Evolutionary conservation across 1,284 basidiomycete species (phyloP), one percentile per base, ranked within the genome.

Genomic region (Psilocybe mexicana): DNA sequence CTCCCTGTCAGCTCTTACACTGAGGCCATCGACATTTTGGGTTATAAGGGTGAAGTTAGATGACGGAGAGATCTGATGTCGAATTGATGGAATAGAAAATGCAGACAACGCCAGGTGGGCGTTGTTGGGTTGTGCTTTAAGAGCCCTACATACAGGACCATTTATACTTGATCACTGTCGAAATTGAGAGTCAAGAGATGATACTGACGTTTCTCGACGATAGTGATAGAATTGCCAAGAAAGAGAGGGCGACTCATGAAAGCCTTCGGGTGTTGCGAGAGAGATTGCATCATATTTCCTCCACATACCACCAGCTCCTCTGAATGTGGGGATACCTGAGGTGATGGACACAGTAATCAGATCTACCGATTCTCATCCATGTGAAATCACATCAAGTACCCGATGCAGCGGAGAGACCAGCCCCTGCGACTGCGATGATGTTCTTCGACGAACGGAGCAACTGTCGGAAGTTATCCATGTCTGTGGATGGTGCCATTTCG

Each of bases 181-280:
- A 45, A 50, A 24, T 23, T 38, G 33, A 26, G 55, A 36, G 7
- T 43, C 36, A 35, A 55, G 60, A 30, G 52, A 45, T 51, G 54
- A 52, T 18, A 70, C 73, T 40, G 64, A 86, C 84, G 69, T 74
- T 69, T 85, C 80, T 58, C 86, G 72, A 6, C 85, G 77, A 61
- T 84, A 82, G 68, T 88, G 85, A 68, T 88, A 88, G 69, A 89
- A 88, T 63, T 88, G 84, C 87, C 87, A 88, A 1, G 84, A 81
- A 0, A 77, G 70, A 26, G 78, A 80, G 0, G 85, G 86, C 59
- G 83, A 77, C 14, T 69, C 65, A 2, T 59, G 46, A 69, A 88
- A 89, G 0, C 81, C 85, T 63, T 78, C 73, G 2, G 82, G 83
- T 23, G 84, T 86, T 12, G 85, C 86, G 5, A 89, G 74, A 23